Percentiles rank a stretch among this genome's conserved stretches.
Conservation (phyloP, 2,329 filamentous ascomycete genomes). For the Microthyrium microscopicum region DNA sequence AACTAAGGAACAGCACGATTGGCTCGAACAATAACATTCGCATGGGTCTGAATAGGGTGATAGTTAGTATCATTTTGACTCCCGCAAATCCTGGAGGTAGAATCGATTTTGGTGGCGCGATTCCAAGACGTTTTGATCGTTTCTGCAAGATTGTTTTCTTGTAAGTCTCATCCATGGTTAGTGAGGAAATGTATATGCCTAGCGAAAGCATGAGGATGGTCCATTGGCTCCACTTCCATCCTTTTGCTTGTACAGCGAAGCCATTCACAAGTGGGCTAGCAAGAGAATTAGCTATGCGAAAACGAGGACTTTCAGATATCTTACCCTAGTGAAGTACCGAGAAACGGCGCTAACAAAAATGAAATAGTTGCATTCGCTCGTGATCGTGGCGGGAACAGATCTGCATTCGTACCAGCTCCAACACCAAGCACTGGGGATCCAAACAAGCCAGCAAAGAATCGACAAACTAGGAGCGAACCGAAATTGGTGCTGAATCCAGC, state of each 20-base stretch:
- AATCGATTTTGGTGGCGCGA: conserved; percentile 11
- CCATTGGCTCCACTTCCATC: conserved; percentile 29
- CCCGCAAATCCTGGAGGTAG: conserved; percentile 7
- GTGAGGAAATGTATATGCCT: conserved; percentile 18
- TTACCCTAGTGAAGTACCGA: conserved; percentile 22
- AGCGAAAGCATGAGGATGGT: conserved; percentile 25
- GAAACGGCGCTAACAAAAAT: conserved; percentile 25
- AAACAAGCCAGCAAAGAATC: conserved; percentile 29
- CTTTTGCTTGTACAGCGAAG: conserved; percentile 24
- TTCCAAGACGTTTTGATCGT: conserved; percentile 18
- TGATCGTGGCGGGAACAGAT: conserved; percentile 19
- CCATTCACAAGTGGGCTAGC: conserved; percentile 26
- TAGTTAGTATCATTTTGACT: conserved; percentile 16
- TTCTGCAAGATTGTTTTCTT: conserved; percentile 30
- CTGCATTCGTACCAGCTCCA: conserved; percentile 24
- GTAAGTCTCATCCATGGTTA: conserved; percentile 39
- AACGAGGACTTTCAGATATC: conserved; percentile 6
- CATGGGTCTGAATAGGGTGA: conserved; percentile 33
- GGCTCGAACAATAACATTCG: conserved; percentile 25
- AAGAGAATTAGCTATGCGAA: neutral
- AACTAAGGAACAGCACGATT: conserved; percentile 18
- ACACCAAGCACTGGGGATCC: conserved; percentile 22
- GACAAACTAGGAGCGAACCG: conserved; percentile 51
- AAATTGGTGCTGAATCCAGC: conserved; percentile 40
- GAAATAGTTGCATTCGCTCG: conserved; percentile 19